Evolutionary conservation across 805 yeast species (phyloP).

Genomic region (Kuraishia capsulata): DNA sequence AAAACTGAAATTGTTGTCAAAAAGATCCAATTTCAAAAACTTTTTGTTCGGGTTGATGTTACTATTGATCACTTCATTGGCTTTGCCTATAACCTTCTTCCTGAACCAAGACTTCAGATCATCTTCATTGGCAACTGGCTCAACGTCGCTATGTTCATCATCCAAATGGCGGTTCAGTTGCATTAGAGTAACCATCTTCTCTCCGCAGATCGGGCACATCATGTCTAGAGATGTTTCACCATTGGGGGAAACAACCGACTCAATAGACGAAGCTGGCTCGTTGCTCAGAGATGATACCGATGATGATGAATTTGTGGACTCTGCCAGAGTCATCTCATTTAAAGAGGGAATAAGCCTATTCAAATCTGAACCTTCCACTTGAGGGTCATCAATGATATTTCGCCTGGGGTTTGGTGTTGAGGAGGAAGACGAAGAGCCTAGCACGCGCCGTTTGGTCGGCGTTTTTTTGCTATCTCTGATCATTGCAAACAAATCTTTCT

Average conservation of each 20-base stretch:
- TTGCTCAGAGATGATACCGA: conserved; percentile 1
- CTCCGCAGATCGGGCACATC: conserved; percentile 65
- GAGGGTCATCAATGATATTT: no score
- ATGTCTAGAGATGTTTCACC: conserved; percentile 1
- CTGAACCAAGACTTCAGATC: conserved; percentile 34
- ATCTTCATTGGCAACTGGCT: conserved; percentile 18
- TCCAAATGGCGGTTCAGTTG: conserved; percentile 68
- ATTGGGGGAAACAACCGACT: not conserved
- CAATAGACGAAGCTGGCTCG: not conserved
- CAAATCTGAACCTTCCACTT: no score
- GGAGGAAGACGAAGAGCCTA: no score
- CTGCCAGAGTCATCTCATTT: not conserved
- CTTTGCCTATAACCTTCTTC: conserved; percentile 27
- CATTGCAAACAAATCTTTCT: no score
- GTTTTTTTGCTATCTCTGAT: no score
- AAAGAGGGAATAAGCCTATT: no score
- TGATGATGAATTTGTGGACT: conserved; percentile 1
- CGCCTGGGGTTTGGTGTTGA: no score
- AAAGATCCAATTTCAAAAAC: conserved; percentile 35
- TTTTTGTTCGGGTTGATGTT: conserved; percentile 24
- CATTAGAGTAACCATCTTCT: conserved; percentile 39
- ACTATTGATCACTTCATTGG: conserved; percentile 23
- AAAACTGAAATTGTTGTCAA: conserved; percentile 24
- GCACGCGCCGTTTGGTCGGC: no score
- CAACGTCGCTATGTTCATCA: conserved; percentile 41